Evolutionary conservation across 2,329 filamentous ascomycete genomes (phyloP).

Genomic region (Lachnellula willkommii): DNA sequence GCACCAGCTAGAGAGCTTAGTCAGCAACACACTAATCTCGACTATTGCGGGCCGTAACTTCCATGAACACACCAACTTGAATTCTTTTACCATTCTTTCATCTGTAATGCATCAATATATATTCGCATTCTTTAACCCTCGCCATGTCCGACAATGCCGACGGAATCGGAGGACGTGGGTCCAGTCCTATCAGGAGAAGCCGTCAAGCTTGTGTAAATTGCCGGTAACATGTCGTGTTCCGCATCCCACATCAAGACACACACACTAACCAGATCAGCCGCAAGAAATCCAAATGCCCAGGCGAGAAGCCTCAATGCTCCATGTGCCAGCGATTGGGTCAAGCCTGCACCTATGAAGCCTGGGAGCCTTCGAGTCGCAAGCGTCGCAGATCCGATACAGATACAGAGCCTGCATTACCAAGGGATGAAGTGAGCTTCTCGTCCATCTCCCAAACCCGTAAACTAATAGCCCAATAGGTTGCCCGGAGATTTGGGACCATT

Average conservation of each 20-base stretch:
- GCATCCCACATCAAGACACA: neutral
- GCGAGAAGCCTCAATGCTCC: slow-evolving; percentile 15
- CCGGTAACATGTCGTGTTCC: slow-evolving; percentile 5
- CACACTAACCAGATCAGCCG: slow-evolving; percentile 7
- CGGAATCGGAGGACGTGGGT: neutral
- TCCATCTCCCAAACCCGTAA: neutral
- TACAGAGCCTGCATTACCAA: neutral
- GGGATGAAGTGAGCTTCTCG: slow-evolving; percentile 5
- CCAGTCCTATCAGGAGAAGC: neutral
- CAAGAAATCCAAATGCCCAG: slow-evolving; percentile 19
- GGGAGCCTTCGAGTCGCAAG: slow-evolving; percentile 5
- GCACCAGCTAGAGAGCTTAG: too few species aligned
- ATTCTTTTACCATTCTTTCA: neutral
- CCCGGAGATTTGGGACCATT: slow-evolving; percentile 16
- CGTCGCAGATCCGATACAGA: slow-evolving; percentile 2
- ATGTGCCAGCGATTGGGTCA: slow-evolving; percentile 13
- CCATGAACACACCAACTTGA: neutral
- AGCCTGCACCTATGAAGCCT: slow-evolving; percentile 9
- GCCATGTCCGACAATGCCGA: neutral
- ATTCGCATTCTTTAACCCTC: neutral
- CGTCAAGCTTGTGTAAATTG: slow-evolving; percentile 18
- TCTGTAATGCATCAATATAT: neutral
- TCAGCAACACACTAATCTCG: too few species aligned
- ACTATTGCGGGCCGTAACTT: neutral
- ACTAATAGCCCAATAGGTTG: slow-evolving; percentile 2